Conservation (phyloP, 495 filamentous ascomycete genomes). For the Hyaloscypha hepaticicola region DNA sequence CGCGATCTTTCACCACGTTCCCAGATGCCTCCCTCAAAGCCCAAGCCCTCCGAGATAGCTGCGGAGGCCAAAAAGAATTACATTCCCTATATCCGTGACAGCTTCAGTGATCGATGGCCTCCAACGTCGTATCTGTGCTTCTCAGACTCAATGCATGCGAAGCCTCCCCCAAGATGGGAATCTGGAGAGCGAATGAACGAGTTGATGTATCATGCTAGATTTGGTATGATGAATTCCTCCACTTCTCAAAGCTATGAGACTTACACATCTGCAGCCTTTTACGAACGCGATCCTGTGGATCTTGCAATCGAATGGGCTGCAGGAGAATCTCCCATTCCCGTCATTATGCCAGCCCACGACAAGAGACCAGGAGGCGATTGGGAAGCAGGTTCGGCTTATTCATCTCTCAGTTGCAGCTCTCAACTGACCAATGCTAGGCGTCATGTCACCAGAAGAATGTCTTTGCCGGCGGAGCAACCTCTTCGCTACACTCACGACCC, state of each 20-base stretch:
- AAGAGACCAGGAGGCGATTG: constrained; percentile 73
- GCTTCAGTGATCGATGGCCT: constrained; percentile 45
- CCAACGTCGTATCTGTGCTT: constrained; percentile 45
- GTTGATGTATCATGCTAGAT: constrained; percentile 8
- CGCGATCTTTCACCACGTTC: neutral
- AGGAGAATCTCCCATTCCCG: constrained; percentile 48
- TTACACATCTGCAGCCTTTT: constrained; percentile 23
- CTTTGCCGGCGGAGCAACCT: constrained; percentile 71
- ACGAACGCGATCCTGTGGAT: constrained; percentile 64
- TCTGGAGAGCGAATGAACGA: constrained; percentile 6
- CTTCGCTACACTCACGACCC: constrained; percentile 58
- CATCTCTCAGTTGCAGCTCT: neutral
- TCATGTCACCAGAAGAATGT: constrained; percentile 68
- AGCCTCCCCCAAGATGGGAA: constrained; percentile 4
- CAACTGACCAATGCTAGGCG: constrained; percentile 17
- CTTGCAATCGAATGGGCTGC: constrained; percentile 59
- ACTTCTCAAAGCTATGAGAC: neutral
- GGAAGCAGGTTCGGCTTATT: constrained; percentile 57
- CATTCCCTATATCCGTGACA: constrained; percentile 56
- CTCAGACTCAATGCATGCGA: constrained; percentile 18
- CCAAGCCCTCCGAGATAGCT: constrained; percentile 68
- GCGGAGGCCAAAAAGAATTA: constrained; percentile 64
- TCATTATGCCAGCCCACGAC: constrained; percentile 75
- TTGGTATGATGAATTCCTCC: constrained; percentile 10
- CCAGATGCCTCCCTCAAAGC: constrained; percentile 58